Evolutionary conservation across 176 grass and related monocot genomes (phyloP), one percentile per base, ranked within the genome.

Genomic region (Areca catechu): DNA sequence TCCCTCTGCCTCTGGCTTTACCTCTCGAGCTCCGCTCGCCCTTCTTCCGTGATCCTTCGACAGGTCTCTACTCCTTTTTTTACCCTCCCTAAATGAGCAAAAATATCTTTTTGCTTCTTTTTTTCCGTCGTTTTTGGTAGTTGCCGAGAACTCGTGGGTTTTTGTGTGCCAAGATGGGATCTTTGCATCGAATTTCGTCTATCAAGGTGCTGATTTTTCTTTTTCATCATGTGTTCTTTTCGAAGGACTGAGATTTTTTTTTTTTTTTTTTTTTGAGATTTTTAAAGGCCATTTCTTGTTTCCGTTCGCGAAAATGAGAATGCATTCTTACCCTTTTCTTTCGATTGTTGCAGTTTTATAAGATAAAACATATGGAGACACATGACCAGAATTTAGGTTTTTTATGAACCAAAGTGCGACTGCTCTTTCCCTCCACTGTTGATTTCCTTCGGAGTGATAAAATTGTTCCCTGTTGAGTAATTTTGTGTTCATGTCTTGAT

Each of bases 1-100:
- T 56, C 75, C 43, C 54, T 97, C 75, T 78, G 68, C 66, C 83
- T 98, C 75, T 98, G 93, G 93, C 80, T 98, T 48, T 88, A 98
- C 80, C 83, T 92, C 50, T 68, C 78, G 48, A 51, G 65, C 71
- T 88, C 81, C 4, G 80, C 86, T 43, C 74, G 77, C 15, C 72
- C 87, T 51, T 91, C 67, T 68, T 77, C 78, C 28, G 76, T 98
- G 30, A 74, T 98, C 71, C 86, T 97, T 69, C 81, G 80, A 49
- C 87, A 91, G 87, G 93, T 97, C 57, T 15, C n/a, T 5, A 60
- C 18, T 30, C 54, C 9, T 76, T 30, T 27, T 5, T 68, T 29
- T 49, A 0, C 16, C 0, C 0, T 61, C 18, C n/a, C 16, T 19
- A n/a, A 10, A 14, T 47, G 25, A 19, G 34, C 4, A 22, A 55